Base-by-base conservation (phyloP, 2,329 filamentous ascomycete genomes). In the Fusarium sp. region DNA sequence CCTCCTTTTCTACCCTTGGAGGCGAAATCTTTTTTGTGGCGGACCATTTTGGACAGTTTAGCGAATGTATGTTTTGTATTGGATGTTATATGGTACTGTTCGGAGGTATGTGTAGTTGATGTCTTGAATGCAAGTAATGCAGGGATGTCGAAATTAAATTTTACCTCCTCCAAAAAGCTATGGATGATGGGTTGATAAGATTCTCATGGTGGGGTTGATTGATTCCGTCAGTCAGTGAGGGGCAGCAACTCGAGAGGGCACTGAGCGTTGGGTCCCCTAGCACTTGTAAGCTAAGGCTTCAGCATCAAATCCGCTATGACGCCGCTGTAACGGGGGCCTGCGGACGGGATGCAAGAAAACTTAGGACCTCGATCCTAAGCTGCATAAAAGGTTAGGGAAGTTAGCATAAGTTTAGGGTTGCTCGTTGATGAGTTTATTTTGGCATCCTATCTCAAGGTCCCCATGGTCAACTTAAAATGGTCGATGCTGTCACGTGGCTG, bases 21-120 rank as follows among this genome's bases (percentile, higher is more conserved):
- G 77, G 88, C 88, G 62, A 83, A 81, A 83, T 98, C 95, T 84
- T 98, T 98, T 85, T 98, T 98, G 84, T 98, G 96, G 69, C 96
- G 94, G 61, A 98, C 95, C 95, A 97, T 98, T 47, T 37, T 46
- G 25, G 37, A 30, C 30, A 13, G 8, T 13, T 16, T 19, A 23
- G 12, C 10, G 32, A 13, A 28, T 37, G 19, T 25, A 3, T 33
- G 47, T 13, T 23, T 30, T 11, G 23, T 66, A 43, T 35, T 23
- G 18, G 11, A 53, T 33, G n/a, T 19, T 28, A 18, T 28, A 15
- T 42, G 7, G 7, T 38, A 30, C 35, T 33, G 19, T 25, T 58
- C n/a, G 32, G 28, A 28, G 25, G n/a, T 44, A 38, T 42, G 33
- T 37, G 28, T 25, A 40, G 30, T 40, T 49, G 43, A 11, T 52